phyloP scores from a whole-genome alignment of 2,329 filamentous ascomycete species.

The Nakataea oryzae region DNA sequence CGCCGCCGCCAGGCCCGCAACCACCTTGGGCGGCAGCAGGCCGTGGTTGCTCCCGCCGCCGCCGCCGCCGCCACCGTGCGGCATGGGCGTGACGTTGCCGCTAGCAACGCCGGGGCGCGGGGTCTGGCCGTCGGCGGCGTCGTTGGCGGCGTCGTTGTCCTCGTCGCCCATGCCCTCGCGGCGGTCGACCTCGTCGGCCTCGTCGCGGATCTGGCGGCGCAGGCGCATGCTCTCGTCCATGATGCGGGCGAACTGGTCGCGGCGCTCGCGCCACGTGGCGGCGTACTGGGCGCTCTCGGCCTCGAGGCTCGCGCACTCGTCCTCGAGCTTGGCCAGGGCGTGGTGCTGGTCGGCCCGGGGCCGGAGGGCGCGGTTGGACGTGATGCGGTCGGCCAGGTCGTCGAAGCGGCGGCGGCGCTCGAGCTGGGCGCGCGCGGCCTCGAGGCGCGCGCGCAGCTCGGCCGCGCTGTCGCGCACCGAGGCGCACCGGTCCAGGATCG shows the following conservation, averaged over 20 bases:
- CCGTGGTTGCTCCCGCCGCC: background rate
- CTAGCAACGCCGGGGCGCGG: slow-evolving; percentile 38
- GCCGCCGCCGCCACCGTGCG: background rate
- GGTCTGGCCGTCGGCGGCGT: slow-evolving; percentile 36
- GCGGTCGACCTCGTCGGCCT: slow-evolving; percentile 88
- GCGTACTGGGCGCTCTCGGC: slow-evolving; percentile 74
- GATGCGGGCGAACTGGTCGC: slow-evolving; percentile 79
- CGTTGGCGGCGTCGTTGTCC: slow-evolving; percentile 10
- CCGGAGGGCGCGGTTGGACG: slow-evolving; percentile 66
- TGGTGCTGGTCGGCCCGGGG: slow-evolving; percentile 74
- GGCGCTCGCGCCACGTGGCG: slow-evolving; percentile 72
- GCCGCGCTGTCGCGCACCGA: slow-evolving; percentile 66
- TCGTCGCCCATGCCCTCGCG: slow-evolving; percentile 70
- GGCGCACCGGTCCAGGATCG: slow-evolving; percentile 70
- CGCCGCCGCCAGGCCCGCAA: slow-evolving; percentile 13
- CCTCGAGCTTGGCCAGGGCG: slow-evolving; percentile 70
- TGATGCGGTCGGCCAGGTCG: slow-evolving; percentile 78
- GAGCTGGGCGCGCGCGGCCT: slow-evolving; percentile 64
- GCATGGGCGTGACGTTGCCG: slow-evolving; percentile 35
- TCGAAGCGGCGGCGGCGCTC: slow-evolving; percentile 78
- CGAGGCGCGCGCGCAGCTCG: slow-evolving; percentile 62
- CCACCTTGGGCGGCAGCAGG: slow-evolving; percentile 9
- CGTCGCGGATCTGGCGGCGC: slow-evolving; percentile 76
- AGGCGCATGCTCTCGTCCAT: slow-evolving; percentile 86
- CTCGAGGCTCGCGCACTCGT: slow-evolving; percentile 81